These are phyloP conservation scores for Thermomucor indicae-seudaticae DNA, from an alignment of 371 early-diverging fungal species.

Conservation along the genomic window DNA sequence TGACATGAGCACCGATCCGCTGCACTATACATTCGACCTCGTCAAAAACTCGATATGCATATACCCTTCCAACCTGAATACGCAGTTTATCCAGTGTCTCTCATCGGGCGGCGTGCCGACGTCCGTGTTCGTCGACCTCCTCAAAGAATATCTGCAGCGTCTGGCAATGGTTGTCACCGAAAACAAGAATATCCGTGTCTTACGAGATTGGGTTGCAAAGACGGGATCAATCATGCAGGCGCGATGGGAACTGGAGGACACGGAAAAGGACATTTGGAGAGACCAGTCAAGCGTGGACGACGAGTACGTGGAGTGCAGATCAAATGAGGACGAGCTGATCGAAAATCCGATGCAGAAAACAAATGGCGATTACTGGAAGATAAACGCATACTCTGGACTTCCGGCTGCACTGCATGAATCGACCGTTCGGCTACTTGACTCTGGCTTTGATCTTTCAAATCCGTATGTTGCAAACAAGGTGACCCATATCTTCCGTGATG, in stretches of 20 bases:
- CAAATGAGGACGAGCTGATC: neutral
- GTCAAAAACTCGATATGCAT: constrained; percentile 30
- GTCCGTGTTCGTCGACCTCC: constrained; percentile 29
- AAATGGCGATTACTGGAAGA: constrained; percentile 4
- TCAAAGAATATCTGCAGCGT: constrained; percentile 33
- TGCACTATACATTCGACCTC: constrained; percentile 42
- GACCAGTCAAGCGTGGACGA: constrained; percentile 12
- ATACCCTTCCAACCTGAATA: constrained; percentile 38
- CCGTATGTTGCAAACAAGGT: constrained; percentile 35
- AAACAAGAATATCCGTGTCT: constrained; percentile 22
- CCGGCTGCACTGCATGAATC: constrained; percentile 30
- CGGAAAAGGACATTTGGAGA: constrained; percentile 25
- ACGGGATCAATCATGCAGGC: constrained; percentile 23
- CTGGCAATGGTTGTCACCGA: constrained; percentile 22
- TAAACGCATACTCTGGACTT: constrained; percentile 31
- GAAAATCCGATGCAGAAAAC: neutral
- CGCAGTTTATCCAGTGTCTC: constrained; percentile 45
- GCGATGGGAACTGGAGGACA: constrained; percentile 30
- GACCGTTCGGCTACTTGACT: constrained; percentile 31
- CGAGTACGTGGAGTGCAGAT: constrained; percentile 12
- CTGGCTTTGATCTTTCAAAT: constrained; percentile 43
- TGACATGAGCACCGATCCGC: constrained; percentile 23
- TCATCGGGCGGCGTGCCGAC: constrained; percentile 36
- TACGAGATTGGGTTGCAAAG: constrained; percentile 35
- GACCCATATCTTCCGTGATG: constrained; percentile 26